phyloP scores from a whole-genome alignment of 768 basidiomycete genomes.

The Udeniomyces megalosporus region DNA sequence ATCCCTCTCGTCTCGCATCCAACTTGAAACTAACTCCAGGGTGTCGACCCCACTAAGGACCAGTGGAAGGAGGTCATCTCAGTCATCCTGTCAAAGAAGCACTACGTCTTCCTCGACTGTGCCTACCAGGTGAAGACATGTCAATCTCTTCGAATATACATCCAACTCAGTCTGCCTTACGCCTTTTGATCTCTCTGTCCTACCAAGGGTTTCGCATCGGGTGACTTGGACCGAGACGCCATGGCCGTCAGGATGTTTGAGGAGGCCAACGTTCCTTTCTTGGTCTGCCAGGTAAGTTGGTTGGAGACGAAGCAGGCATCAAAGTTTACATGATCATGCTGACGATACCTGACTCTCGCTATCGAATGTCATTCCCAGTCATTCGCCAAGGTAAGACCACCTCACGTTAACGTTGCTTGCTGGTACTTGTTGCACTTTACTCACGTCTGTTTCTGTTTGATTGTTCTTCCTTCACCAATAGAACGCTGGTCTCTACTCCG shows the following conservation, averaged over 20 bases:
- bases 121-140: constrained; percentile 51
- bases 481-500: constrained; percentile 88
- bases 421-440: neutral
- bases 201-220: constrained; percentile 67
- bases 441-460: neutral
- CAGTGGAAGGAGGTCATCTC: constrained; percentile 71
- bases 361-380: constrained; percentile 1
- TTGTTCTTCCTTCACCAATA: constrained; percentile 24
- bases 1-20: neutral
- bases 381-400: constrained; percentile 27
- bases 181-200: too few species aligned
- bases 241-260: constrained; percentile 17
- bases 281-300: constrained; percentile 20
- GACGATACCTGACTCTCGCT: neutral
- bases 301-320: too few species aligned
- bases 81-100: constrained; percentile 51
- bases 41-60: constrained; percentile 75
- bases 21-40: constrained; percentile 42
- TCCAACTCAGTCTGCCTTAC: too few species aligned
- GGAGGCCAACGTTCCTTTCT: constrained; percentile 15
- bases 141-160: too few species aligned
- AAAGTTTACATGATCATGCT: too few species aligned
- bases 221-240: constrained; percentile 36
- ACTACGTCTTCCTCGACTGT: constrained; percentile 86
- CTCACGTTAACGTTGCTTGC: neutral